Evolutionary conservation across 208 protist genomes (phyloP), one percentile per base, ranked within the genome.

Genomic region (Leishmania major): DNA sequence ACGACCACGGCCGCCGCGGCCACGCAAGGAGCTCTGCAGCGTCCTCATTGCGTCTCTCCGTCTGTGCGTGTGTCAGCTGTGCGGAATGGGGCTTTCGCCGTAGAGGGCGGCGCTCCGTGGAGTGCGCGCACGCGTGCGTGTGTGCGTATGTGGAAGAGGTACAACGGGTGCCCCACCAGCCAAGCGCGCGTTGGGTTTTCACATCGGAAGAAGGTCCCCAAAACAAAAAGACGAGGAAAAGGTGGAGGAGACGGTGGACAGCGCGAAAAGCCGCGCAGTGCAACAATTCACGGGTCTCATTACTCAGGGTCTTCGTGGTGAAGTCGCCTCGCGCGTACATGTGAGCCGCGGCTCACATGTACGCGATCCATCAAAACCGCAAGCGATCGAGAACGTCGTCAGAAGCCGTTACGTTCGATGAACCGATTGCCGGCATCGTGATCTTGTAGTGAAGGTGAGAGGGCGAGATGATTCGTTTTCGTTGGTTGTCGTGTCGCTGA

Each of bases 11-110:
- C 90, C 73, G 67, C 86, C 80, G 31, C 87, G 77, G 10, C 89
- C 94, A 2, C 91, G 80, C 2, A 85, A 92, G 6, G 91, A 91
- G 43, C 92, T 92, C 71, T 96, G 89, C 37, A 96, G 77, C 25
- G 88, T 89, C 69, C 93, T 95, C 93, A 96, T 97, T 13, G 70
- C 13, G 35, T 72, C 17, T 55, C 22, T n/a, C 25, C 4, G 45
- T 75, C 11, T 57, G 31, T 55, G 51, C 45, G 51, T 57, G 51
- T 57, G 47, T 45, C 72, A 57, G 49, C 59, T 60, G 43, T 43
- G 31, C 69, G 1, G 4, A 19, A 51, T 73, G 3, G 45, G 53
- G 8, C 35, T 73, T 28, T 17, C 25, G 43, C 69, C 8, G 6
- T 53, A 22, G 31, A 47, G 17, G 8, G 17, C 11, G 4, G 60